Conservation (phyloP, 2,329 filamentous ascomycete genomes). For the Neonectria hederae region DNA sequence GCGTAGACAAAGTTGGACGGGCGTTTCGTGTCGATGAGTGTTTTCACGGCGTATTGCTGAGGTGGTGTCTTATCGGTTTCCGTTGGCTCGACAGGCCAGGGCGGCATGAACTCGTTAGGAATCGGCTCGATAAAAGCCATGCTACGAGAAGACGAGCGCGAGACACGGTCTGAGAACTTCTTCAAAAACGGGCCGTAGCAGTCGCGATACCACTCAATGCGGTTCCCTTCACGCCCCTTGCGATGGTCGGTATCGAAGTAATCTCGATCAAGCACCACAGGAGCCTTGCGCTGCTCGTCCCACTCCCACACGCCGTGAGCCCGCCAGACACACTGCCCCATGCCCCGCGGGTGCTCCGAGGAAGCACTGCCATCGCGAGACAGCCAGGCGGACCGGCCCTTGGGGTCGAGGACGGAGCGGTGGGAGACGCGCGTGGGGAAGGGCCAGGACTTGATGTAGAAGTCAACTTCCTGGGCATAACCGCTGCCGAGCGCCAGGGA, state of each 20-base stretch:
- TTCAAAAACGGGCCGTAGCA: conserved; percentile 53
- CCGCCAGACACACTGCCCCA: conserved; percentile 51
- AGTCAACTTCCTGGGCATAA: conserved; percentile 48
- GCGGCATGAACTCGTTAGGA: conserved; percentile 53
- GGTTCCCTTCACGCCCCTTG: conserved; percentile 46
- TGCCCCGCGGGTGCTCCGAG: conserved; percentile 31
- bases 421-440: conserved; percentile 51
- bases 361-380: conserved; percentile 29
- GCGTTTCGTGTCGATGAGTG: conserved; percentile 39
- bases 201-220: conserved; percentile 54
- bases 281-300: conserved; percentile 44
- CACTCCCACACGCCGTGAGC: conserved; percentile 52
- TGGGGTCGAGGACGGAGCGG: conserved; percentile 48
- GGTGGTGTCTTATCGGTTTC: conserved; percentile 13
- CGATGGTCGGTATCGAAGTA: conserved; percentile 53
- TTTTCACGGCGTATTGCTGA: conserved; percentile 43
- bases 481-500: conserved; percentile 53
- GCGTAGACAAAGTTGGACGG: conserved; percentile 52
- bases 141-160: conserved; percentile 40
- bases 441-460: conserved; percentile 55
- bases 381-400: conserved; percentile 50
- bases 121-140: conserved; percentile 54
- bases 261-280: conserved; percentile 41
- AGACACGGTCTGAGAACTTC: conserved; percentile 48
- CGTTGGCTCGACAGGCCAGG: conserved; percentile 42